phyloP scores from a whole-genome alignment of 352 stramenopile species.

The Phytophthora citrophthora region DNA sequence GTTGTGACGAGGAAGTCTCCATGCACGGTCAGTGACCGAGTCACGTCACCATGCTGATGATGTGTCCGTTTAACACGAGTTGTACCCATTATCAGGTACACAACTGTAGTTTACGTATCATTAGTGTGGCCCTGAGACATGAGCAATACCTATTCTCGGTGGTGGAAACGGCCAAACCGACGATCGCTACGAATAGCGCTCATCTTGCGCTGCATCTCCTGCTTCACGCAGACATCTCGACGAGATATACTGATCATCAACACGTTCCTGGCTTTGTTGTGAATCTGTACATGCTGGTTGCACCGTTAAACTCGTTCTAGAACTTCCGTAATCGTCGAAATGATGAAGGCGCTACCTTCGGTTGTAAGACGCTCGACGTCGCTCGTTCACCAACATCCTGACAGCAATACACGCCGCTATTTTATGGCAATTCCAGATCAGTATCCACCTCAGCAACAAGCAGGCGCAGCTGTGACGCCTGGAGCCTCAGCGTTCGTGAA shows the following conservation, averaged over 20 bases:
- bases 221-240: not conserved
- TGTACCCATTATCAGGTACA: slow-evolving; percentile 5
- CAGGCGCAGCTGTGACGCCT: slow-evolving; percentile 23
- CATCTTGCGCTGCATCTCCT: not conserved
- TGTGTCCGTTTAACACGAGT: not conserved
- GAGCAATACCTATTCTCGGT: slow-evolving; percentile 9
- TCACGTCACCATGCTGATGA: slow-evolving; percentile 10
- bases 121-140: slow-evolving; percentile 4
- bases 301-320: slow-evolving; percentile 4
- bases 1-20: too few species aligned
- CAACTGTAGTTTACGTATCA: slow-evolving; percentile 9
- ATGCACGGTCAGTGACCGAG: not conserved
- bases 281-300: slow-evolving; percentile 18
- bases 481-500: slow-evolving; percentile 25
- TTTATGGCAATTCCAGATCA: slow-evolving; percentile 16
- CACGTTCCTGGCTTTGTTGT: not conserved
- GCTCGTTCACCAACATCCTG: slow-evolving; percentile 3
- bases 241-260: not conserved
- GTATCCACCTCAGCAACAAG: slow-evolving; percentile 21
- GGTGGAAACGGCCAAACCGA: slow-evolving; percentile 5
- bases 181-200: slow-evolving; percentile 17
- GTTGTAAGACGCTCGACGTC: slow-evolving; percentile 11
- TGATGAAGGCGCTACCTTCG: slow-evolving; percentile 23
- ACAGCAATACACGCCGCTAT: slow-evolving; percentile 7
- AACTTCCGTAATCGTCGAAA: not conserved